Evolutionary conservation across 2,329 filamentous ascomycete species (phyloP), one percentile per base, ranked within the genome.

Genomic region (Juglanconis juglandina): DNA sequence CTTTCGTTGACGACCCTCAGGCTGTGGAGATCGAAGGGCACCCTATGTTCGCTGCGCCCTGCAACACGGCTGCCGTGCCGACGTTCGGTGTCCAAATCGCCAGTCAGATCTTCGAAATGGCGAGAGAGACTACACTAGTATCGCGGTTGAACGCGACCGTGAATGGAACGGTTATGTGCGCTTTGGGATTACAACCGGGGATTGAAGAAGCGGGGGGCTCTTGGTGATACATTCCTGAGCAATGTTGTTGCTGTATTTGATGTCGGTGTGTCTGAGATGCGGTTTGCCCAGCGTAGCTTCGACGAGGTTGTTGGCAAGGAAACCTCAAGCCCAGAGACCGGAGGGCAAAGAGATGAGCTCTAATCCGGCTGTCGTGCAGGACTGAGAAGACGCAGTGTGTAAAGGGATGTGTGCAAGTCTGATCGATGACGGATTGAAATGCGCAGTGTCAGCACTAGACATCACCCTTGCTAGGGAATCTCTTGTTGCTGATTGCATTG

Each of bases 241-340:
- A 70, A 67, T 44, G 64, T 73, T 0, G 66, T 72, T 8, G 68
- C 70, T 5, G 71, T 73, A 0, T 72, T 73, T 44, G 71, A 72
- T 41, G 64, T 72, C 0, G 69, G 67, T 1, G 62, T 66, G 3
- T 62, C 59, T 0, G 68, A 71, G 63, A 72, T 73, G 68, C 60
- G 70, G 33, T 73, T 73, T 56, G 70, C 70, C 5, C 47, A 56
- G 48, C 48, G 61, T 14, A n/a, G 2, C 39, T 10, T 24, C 1
- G 55, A 32, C 6, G 33, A 4, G 13, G 11, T 32, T 4, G 48
- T 14, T 17, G 10, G 6, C 24, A 9, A 32, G 39, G 39, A 42
- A 14, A 10, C n/a, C 6, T 42, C 39, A 14, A 7, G 6, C 39
- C 5, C 39, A 3, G 46, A 5, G 8, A 6, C 13, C 9, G 17